A percentile compares a stretch with the other conserved stretches of the same genome.
phyloP scores from a whole-genome alignment of 1,284 basidiomycete species.

The Hemileia vastatrix region DNA sequence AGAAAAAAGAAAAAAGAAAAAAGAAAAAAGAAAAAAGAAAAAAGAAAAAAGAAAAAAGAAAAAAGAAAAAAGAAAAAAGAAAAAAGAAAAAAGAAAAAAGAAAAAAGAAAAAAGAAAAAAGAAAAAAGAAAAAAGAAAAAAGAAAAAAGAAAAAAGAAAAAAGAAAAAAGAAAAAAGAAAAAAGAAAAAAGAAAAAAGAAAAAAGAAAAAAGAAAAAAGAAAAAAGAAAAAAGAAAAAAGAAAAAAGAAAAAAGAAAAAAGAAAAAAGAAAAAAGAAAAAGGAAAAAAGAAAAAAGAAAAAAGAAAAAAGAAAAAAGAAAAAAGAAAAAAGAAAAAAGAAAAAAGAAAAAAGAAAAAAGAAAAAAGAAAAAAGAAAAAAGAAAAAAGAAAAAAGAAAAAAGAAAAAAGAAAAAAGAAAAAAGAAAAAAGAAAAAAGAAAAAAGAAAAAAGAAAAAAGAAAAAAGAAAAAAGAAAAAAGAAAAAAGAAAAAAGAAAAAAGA shows the following conservation, averaged over 20 bases:
- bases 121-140: neutral
- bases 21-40: neutral
- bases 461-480: neutral
- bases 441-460: neutral
- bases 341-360: neutral
- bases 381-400: neutral
- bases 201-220: neutral
- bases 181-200: neutral
- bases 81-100: neutral
- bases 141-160: neutral
- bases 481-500: neutral
- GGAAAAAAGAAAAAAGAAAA: neutral
- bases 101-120: neutral
- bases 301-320: neutral
- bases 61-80: neutral
- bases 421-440: neutral
- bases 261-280: neutral
- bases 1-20: neutral
- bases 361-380: neutral
- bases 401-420: neutral
- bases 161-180: neutral
- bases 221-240: neutral
- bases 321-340: neutral
- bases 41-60: neutral
- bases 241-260: neutral